Percentiles rank a stretch among this genome's conserved stretches.
phyloP scores from a whole-genome alignment of 345 rosid species.

The Aquilaria yunnanensis region DNA sequence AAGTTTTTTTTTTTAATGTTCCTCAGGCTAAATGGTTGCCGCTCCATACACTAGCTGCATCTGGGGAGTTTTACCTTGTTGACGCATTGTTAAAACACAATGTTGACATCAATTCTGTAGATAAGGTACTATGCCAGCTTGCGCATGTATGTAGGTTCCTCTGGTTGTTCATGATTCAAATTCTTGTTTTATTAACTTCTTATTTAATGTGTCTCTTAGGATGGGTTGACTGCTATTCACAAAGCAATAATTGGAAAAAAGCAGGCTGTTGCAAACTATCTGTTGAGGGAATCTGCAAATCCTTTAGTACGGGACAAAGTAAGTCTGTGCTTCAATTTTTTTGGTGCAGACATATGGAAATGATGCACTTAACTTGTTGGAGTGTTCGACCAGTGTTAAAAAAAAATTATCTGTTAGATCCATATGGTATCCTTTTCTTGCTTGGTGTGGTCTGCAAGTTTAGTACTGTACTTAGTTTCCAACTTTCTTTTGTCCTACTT shows the following conservation, averaged over 20 bases:
- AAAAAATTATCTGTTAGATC: too few relatives aligned
- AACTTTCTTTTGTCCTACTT: too few relatives aligned
- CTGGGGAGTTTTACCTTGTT: constrained; percentile 79
- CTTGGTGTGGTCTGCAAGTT: too few relatives aligned
- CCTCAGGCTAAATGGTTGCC: constrained; percentile 72
- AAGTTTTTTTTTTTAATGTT: neutral
- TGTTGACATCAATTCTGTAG: constrained; percentile 73
- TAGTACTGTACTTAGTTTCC: too few relatives aligned
- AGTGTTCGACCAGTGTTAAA: too few relatives aligned
- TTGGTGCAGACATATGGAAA: too few relatives aligned
- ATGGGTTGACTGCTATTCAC: constrained; percentile 80
- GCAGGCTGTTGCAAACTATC: constrained; percentile 77
- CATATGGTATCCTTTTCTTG: too few relatives aligned
- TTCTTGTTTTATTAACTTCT: constrained; percentile 10
- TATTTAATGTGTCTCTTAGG: constrained; percentile 32
- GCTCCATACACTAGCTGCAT: constrained; percentile 82
- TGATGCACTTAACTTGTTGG: too few relatives aligned
- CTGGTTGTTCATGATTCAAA: neutral
- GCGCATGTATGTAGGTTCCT: neutral
- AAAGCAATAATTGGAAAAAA: constrained; percentile 76
- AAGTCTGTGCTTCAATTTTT: constrained; percentile 13
- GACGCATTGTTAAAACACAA: constrained; percentile 71
- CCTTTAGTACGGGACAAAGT: constrained; percentile 80
- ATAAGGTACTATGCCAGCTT: constrained; percentile 38
- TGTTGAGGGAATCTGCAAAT: constrained; percentile 84